A percentile compares a stretch with the other conserved stretches of the same genome.
Evolutionary conservation across 768 basidiomycete species (phyloP).

Genomic region (Artomyces pyxidatus): DNA sequence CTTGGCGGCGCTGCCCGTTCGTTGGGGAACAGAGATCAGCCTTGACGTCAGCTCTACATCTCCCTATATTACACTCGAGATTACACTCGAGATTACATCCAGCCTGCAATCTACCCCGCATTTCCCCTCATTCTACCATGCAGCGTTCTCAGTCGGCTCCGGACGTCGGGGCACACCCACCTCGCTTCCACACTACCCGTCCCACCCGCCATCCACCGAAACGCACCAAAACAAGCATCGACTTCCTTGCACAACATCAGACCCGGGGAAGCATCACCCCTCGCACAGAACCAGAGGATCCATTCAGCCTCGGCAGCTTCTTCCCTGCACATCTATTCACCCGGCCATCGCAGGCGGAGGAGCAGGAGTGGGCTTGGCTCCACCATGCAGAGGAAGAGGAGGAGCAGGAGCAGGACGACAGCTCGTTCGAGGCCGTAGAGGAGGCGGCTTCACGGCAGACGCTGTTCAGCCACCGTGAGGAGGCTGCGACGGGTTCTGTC

Average conservation of each 20-base stretch:
- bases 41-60: no score
- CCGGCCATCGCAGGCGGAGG: no score
- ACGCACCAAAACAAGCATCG: slow-evolving; percentile 14
- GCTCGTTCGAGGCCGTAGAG: slow-evolving; percentile 14
- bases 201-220: slow-evolving; percentile 11
- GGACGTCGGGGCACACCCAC: slow-evolving; percentile 1
- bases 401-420: slow-evolving; percentile 15
- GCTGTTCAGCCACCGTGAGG: slow-evolving; percentile 24
- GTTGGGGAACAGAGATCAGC: no score
- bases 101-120: slow-evolving; percentile 4
- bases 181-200: not conserved
- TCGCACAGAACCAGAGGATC: slow-evolving; percentile 30
- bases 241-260: slow-evolving; percentile 6
- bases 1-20: no score
- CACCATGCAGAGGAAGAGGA: slow-evolving; percentile 22
- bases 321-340: slow-evolving; percentile 30
- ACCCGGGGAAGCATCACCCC: slow-evolving; percentile 16
- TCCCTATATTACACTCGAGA: no score
- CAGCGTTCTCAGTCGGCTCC: slow-evolving; percentile 27
- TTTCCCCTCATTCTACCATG: slow-evolving; percentile 8
- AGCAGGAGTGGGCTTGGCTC: slow-evolving; percentile 37
- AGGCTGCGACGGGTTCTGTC: slow-evolving; percentile 29
- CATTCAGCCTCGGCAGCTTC: slow-evolving; percentile 41
- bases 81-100: slow-evolving; percentile 1
- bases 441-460: slow-evolving; percentile 19